Conservation (phyloP, 2,329 filamentous ascomycete species). For the Epichloe sylvatica region DNA sequence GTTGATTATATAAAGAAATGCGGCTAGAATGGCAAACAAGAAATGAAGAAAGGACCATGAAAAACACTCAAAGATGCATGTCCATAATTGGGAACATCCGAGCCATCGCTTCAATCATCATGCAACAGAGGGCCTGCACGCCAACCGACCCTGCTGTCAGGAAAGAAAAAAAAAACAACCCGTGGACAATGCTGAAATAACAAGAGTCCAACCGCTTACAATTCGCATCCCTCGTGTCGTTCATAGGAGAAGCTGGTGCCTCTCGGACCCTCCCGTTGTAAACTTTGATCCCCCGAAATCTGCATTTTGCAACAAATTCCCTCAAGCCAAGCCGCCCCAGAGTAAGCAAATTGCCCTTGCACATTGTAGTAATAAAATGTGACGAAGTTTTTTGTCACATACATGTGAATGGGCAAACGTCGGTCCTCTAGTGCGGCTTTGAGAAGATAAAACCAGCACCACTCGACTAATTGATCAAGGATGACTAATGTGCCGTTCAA, state of each 20-base stretch:
- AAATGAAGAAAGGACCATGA: background rate
- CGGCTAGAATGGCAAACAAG: background rate
- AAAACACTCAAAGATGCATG: background rate
- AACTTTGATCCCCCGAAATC: background rate
- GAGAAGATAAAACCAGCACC: background rate
- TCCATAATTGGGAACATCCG: background rate
- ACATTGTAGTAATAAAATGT: too few species aligned
- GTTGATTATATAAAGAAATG: background rate
- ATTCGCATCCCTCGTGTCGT: background rate
- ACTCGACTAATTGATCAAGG: background rate
- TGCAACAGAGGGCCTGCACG: background rate
- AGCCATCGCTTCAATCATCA: background rate
- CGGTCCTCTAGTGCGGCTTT: background rate
- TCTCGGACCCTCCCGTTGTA: background rate
- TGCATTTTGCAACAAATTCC: background rate
- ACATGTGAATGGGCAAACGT: background rate
- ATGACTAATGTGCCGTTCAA: background rate
- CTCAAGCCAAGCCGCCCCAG: too few species aligned
- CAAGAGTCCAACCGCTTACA: background rate
- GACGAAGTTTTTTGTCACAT: background rate
- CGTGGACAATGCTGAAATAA: background rate
- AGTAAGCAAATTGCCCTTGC: background rate
- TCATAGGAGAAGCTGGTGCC: background rate
- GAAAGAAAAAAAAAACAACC: background rate
- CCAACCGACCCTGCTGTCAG: background rate